Evolutionary conservation across 2,329 filamentous ascomycete genomes (phyloP).

Genomic region (Trichoderma aggressivum): DNA sequence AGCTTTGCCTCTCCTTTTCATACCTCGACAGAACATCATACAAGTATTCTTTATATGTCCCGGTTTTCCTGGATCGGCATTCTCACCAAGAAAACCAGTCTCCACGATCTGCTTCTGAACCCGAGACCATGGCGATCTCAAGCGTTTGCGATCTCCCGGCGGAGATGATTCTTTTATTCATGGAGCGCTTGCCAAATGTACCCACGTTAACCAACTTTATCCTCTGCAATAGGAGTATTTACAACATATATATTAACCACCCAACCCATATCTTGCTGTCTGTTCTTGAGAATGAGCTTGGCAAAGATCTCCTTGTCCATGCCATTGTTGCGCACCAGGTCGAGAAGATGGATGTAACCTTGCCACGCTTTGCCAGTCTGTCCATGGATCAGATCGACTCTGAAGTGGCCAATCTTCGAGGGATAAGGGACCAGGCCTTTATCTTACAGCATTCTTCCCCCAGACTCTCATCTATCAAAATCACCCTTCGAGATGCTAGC

Average conservation of each 20-base stretch:
- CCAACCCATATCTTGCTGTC: background rate
- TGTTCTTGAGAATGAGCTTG: background rate
- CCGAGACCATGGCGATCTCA: background rate
- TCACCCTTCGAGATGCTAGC: background rate
- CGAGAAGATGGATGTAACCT: background rate
- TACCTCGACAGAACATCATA: no score
- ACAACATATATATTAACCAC: background rate
- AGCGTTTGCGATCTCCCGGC: background rate
- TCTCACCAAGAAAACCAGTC: no score
- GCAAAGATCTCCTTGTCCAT: background rate
- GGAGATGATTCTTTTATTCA: background rate
- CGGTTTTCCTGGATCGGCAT: no score
- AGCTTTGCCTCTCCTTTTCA: no score
- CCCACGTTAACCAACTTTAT: background rate
- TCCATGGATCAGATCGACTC: background rate
- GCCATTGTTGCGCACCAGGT: background rate
- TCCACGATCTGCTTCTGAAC: no score
- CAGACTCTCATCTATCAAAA: background rate
- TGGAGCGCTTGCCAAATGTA: background rate
- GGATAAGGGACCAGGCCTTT: background rate
- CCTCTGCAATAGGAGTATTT: background rate
- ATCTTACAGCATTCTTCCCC: background rate
- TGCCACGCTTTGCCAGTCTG: background rate
- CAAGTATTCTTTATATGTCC: no score
- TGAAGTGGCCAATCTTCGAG: background rate